Evolutionary conservation across 2,329 filamentous ascomycete species (phyloP).

Genomic region (Hypoxylon sp.): DNA sequence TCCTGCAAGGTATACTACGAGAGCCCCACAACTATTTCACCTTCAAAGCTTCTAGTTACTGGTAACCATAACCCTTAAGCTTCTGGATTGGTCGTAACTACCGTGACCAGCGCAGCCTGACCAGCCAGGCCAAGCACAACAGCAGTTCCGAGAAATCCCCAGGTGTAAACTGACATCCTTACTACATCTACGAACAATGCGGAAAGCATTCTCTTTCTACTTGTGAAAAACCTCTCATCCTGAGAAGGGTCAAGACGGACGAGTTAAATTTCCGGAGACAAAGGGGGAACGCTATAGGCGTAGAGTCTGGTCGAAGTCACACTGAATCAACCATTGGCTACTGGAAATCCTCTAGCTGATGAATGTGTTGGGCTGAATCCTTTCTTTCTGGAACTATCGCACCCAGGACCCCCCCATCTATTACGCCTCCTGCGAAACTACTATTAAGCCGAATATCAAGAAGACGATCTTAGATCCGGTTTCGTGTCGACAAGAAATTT

Average conservation of each 20-base stretch:
- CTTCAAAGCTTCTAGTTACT: slow-evolving; percentile 46
- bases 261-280: slow-evolving; percentile 44
- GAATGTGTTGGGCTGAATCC: slow-evolving; percentile 43
- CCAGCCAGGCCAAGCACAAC: slow-evolving; percentile 43
- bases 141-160: slow-evolving; percentile 33
- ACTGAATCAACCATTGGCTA: slow-evolving; percentile 47
- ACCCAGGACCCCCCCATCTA: slow-evolving; percentile 25
- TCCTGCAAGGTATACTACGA: slow-evolving; percentile 50
- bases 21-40: slow-evolving; percentile 51
- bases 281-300: slow-evolving; percentile 45
- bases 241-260: slow-evolving; percentile 47
- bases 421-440: slow-evolving; percentile 24
- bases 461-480: slow-evolving; percentile 24
- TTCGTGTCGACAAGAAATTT: slow-evolving; percentile 20
- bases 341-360: slow-evolving; percentile 44
- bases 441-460: slow-evolving; percentile 23
- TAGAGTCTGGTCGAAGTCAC: slow-evolving; percentile 44
- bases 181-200: slow-evolving; percentile 43
- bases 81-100: slow-evolving; percentile 49
- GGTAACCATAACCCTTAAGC: slow-evolving; percentile 47
- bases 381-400: slow-evolving; percentile 31
- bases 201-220: slow-evolving; percentile 41
- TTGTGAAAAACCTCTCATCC: slow-evolving; percentile 43
- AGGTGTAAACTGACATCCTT: slow-evolving; percentile 43
- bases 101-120: slow-evolving; percentile 44